Evolutionary conservation across 2,329 filamentous ascomycete genomes (phyloP), one percentile per base, ranked within the genome.

Genomic region (Ceratocystis diversiconidia): DNA sequence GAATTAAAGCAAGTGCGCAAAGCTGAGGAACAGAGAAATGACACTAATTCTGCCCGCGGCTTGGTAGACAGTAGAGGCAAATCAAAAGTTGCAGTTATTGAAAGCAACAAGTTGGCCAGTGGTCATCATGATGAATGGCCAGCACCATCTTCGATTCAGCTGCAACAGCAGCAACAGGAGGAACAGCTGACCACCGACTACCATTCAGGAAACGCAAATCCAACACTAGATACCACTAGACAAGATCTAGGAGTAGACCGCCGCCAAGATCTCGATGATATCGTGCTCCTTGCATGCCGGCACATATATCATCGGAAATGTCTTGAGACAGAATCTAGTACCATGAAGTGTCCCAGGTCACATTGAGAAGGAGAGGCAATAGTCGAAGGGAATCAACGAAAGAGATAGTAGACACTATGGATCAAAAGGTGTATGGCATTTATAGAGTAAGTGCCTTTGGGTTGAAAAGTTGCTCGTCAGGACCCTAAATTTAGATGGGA

Each of bases 301-400:
- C 86, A 89, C 73, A 82, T 88, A 19, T 88, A 87, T 70, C 86
- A 89, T 75, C 80, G 85, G 72, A 78, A 76, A 30, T 91, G 86
- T 72, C 76, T 89, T 48, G 88, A 92, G 72, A 19, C 12, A 6
- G 80, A 83, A 67, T 52, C 48, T 4, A 28, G 22, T 3, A 7
- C 48, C 22, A 12, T 52, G 22, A 52, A 25, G 22, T 52, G 48
- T 17, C 22, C 25, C 12, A 17, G 48, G 3, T 15, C 5, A 22
- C 48, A 52, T n/a, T 52, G 28, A 8, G 15, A 15, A 12, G 36
- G 3, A 41, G 10, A 12, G 3, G 12, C 36, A 41, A 41, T 15
- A 41, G 36, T 41, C 10, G 36, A 12, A 5, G 10, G 4, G 36
- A 15, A 41, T 12, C 8, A 41, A 41, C 12, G 36, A 41, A 41